A percentile compares a stretch with the other conserved stretches of the same genome.
Evolutionary conservation across 2,329 filamentous ascomycete genomes (phyloP).

Genomic region (Fusarium sp.): DNA sequence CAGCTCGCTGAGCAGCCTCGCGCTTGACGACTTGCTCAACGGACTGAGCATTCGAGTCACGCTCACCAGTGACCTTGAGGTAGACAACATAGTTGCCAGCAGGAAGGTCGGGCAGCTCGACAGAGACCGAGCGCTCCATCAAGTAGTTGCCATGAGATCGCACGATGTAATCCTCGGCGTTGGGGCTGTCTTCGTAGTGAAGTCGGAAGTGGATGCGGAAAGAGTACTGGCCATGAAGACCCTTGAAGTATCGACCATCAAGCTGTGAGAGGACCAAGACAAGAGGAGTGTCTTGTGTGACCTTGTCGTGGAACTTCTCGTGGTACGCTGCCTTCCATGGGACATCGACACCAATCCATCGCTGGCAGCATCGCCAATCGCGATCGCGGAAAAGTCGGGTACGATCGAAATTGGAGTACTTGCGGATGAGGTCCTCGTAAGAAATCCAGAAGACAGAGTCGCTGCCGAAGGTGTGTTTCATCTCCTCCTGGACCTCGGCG

Average conservation of each 20-base stretch:
- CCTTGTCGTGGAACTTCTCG: conserved; percentile 69
- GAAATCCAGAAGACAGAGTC: conserved; percentile 75
- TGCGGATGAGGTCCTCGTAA: conserved; percentile 71
- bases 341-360: conserved; percentile 72
- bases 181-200: conserved; percentile 60
- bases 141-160: conserved; percentile 69
- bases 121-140: conserved; percentile 69
- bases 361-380: conserved; percentile 69
- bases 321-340: conserved; percentile 73
- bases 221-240: conserved; percentile 69
- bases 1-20: conserved; percentile 59
- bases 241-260: conserved; percentile 71
- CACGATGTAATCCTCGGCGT: conserved; percentile 70
- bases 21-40: conserved; percentile 69
- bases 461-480: conserved; percentile 69
- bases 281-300: conserved; percentile 68
- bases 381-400: conserved; percentile 70
- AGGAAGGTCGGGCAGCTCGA: conserved; percentile 67
- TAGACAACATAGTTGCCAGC: conserved; percentile 69
- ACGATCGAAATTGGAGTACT: conserved; percentile 71
- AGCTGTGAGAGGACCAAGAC: conserved; percentile 72
- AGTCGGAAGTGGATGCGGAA: conserved; percentile 65
- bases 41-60: conserved; percentile 57
- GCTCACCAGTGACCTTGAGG: conserved; percentile 65
- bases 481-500: conserved; percentile 66